Base-by-base conservation (phyloP, 2,329 filamentous ascomycete genomes). In the Trichoderma afroharzianum region DNA sequence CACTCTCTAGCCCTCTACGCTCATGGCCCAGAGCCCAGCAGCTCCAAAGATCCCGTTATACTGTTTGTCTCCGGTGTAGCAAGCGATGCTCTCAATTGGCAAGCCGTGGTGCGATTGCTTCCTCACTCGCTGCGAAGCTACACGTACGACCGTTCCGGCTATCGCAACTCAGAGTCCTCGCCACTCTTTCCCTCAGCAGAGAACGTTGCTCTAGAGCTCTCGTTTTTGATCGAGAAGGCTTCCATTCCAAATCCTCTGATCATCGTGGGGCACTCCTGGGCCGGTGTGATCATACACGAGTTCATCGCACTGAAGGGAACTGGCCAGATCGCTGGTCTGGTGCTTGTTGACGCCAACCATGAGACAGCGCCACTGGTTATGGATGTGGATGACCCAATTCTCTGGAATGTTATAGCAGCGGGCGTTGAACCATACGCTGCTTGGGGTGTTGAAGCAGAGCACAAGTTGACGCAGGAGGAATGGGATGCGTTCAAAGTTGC, bases 41-140 rank as follows among this genome's bases (percentile, higher is more conserved):
- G 6, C 21, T 58, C 32, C 8, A 43, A 39, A 58, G 21, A 67
- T 21, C 39, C 47, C 24, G 24, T 55, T 15, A 33, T 67, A 43
- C 15, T 67, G 2, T 67, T 64, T 53, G 39, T 64, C 39, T 53
- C 62, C 12, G 62, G 62, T 21, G 62, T 64, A 26, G 62, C 62
- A 64, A 64, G 62, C 62, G 62, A 64, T 24, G 26, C 62, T 32
- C 62, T 64, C n/a, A 64, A 64, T 12, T 64, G 62, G 62, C 62
- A 64, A 26, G 62, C 62, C 12, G 62, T 53, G n/a, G 62, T 64
- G 8, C 28, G 62, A 24, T 28, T 64, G 28, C 43, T 64, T 64
- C 28, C 39, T 24, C 43, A 15, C 12, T 33, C 62, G 6, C 24
- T 64, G 18, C 62, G 62, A 33, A 50, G 18, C 26, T 64, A 53